Percentiles rank a stretch among this genome's conserved stretches.
Evolutionary conservation across 148 eudicot genomes (phyloP).

Genomic region (Amaranthus hypochondriacus): DNA sequence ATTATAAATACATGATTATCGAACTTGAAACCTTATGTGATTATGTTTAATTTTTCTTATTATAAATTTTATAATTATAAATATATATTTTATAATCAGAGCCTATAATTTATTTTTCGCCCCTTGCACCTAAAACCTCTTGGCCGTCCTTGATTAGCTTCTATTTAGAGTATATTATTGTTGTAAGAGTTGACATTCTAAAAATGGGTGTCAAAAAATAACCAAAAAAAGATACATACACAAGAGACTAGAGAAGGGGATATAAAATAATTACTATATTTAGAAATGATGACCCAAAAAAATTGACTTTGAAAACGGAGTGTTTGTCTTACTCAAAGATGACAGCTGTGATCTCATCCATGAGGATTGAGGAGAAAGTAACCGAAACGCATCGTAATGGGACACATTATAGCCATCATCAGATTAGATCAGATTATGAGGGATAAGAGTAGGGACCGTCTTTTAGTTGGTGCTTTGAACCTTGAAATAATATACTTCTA

Average conservation of each 20-base stretch:
- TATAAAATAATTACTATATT: not conserved
- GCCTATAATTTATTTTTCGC: no score
- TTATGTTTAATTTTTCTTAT: no score
- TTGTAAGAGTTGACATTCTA: constrained; percentile 9
- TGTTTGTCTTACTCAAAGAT: constrained; percentile 7
- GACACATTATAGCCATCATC: constrained; percentile 9
- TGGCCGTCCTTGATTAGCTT: no score
- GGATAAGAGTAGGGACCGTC: constrained; percentile 20
- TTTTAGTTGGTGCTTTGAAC: constrained; percentile 8
- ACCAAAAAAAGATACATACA: not conserved
- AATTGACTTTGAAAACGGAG: not conserved
- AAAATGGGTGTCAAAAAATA: not conserved
- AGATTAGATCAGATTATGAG: not conserved
- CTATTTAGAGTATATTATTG: not conserved
- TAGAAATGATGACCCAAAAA: not conserved
- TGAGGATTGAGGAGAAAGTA: constrained; percentile 15
- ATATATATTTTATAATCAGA: no score
- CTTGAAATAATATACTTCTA: constrained; percentile 8
- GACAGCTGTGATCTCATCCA: constrained; percentile 18
- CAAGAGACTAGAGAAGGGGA: not conserved
- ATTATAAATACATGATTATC: no score
- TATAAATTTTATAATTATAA: no score
- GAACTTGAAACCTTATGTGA: no score
- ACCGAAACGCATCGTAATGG: not conserved
- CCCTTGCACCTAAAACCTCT: no score